Percentiles rank a stretch among this genome's conserved stretches.
These are phyloP conservation scores for Podospora appendiculata DNA, from an alignment of 495 filamentous ascomycete species.

Conservation along the genomic window DNA sequence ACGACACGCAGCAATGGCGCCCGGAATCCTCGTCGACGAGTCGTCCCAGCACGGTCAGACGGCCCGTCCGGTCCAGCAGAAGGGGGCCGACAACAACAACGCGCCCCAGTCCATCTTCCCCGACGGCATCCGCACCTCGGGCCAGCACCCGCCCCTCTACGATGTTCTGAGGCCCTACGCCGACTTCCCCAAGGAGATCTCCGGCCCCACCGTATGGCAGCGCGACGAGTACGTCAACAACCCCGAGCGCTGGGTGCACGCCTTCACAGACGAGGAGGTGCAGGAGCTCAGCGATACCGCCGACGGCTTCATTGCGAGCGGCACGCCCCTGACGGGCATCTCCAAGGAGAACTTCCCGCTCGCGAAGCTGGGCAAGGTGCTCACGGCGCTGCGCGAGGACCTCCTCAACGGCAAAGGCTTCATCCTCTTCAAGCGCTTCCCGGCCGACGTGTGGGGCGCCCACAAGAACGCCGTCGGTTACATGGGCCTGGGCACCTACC, in stretches of 20 bases:
- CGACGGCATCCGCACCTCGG: conserved; percentile 57
- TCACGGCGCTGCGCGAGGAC: conserved; percentile 55
- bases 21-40: conserved; percentile 25
- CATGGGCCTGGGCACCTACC: conserved; percentile 80
- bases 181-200: conserved; percentile 65
- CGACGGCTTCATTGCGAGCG: conserved; percentile 57
- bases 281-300: conserved; percentile 58
- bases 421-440: conserved; percentile 80
- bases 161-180: conserved; percentile 58
- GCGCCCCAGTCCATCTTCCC: conserved; percentile 31
- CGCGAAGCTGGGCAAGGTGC: conserved; percentile 48
- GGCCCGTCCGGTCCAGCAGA: background rate
- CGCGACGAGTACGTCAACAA: conserved; percentile 62
- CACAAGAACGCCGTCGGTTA: conserved; percentile 79
- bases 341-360: conserved; percentile 64
- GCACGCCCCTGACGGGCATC: conserved; percentile 64
- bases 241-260: conserved; percentile 71
- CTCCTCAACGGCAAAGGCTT: conserved; percentile 82
- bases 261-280: conserved; percentile 58
- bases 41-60: background rate
- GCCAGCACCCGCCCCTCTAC: conserved; percentile 71
- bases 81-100: conserved; percentile 13
- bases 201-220: conserved; percentile 72
- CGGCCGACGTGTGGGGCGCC: conserved; percentile 66
- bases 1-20: conserved; percentile 17